phyloP scores from a whole-genome alignment of 2,329 filamentous ascomycete species.

The Paraphaeosphaeria minitans region DNA sequence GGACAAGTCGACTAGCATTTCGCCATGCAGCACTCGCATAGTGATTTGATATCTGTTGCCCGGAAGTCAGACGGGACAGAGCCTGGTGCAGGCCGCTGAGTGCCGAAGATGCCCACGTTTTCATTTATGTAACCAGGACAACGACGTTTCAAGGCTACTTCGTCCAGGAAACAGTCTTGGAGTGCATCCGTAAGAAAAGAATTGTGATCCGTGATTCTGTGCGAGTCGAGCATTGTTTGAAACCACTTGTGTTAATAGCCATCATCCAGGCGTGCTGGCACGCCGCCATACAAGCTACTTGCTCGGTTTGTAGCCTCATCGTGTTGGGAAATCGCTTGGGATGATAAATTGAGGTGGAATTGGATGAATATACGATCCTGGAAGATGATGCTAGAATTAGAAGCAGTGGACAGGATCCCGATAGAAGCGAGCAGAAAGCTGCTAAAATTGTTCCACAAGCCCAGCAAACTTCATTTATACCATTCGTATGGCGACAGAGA shows the following conservation, averaged over 20 bases:
- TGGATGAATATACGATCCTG: conserved; percentile 36
- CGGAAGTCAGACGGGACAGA: conserved; percentile 16
- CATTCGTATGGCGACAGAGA: conserved; percentile 29
- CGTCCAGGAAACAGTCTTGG: not conserved
- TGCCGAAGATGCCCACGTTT: conserved; percentile 17
- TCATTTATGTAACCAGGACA: conserved; percentile 18
- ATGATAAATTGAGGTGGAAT: conserved; percentile 36
- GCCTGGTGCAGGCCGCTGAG: conserved; percentile 19
- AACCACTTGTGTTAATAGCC: conserved; percentile 17
- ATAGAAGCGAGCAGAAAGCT: conserved; percentile 17
- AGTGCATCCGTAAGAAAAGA: conserved; percentile 4
- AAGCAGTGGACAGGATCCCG: conserved; percentile 27
- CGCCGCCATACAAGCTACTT: conserved; percentile 11
- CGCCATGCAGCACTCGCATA: conserved; percentile 17
- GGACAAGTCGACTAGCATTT: conserved; percentile 16
- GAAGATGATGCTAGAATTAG: conserved; percentile 39
- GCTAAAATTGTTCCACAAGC: conserved; percentile 21
- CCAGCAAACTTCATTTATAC: conserved; percentile 31
- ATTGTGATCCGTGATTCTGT: conserved; percentile 21
- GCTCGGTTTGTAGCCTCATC: conserved; percentile 19
- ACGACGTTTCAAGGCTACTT: conserved; percentile 4
- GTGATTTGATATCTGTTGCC: conserved; percentile 23
- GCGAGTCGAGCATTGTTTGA: conserved; percentile 1
- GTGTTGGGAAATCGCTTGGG: conserved; percentile 25
- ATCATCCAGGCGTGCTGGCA: not conserved